Base-by-base conservation (phyloP, 441 rosid species). In the Arabidopsis hybrid region DNA sequence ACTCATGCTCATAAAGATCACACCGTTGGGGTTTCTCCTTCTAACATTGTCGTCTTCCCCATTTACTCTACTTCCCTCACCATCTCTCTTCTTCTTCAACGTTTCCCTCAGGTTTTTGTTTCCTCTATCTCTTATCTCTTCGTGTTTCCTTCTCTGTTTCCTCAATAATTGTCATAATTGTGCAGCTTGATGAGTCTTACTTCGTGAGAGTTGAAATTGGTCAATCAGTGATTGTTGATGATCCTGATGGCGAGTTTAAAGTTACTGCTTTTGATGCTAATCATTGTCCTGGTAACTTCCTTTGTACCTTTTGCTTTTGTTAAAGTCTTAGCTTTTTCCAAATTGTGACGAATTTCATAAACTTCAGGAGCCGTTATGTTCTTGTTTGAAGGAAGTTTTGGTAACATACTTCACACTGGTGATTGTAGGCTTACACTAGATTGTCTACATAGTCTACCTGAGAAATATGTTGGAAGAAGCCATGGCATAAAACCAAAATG, bases 1-100 rank as follows among this genome's bases (percentile, higher is more conserved):
- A 89, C 95, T 1, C 95, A 93, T 52, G 95, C 96, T 58, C 98
- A 91, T 78, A 85, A 83, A 53, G 98, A 91, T 55, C 98, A 93
- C 76, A 80, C 87, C 57, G 67, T 76, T 50, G 91, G 89, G n/a
- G 85, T 91, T 68, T 82, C 89, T 56, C n/a, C 86, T 29, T 51
- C 59, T 21, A 82, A 78, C 63, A 69, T 76, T 55, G 84, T 85
- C 77, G 84, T 85, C 77, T 84, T 67, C 78, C 95, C 91, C 6
- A 85, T 92, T 70, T 89, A 89, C 86, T 75, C 89, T 16, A 88
- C 92, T 74, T 75, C 56, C 70, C 81, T 88, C 82, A 91, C 95
- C 21, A 85, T 87, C 40, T 75, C 87, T 47, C 91, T 92, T 62
- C 63, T 89, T 51, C 84, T 89, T 26, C 85, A 73, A 14, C 75